These are phyloP conservation scores for Cicer cuneatum DNA, from an alignment of 306 rosid species.

Conservation along the genomic window DNA sequence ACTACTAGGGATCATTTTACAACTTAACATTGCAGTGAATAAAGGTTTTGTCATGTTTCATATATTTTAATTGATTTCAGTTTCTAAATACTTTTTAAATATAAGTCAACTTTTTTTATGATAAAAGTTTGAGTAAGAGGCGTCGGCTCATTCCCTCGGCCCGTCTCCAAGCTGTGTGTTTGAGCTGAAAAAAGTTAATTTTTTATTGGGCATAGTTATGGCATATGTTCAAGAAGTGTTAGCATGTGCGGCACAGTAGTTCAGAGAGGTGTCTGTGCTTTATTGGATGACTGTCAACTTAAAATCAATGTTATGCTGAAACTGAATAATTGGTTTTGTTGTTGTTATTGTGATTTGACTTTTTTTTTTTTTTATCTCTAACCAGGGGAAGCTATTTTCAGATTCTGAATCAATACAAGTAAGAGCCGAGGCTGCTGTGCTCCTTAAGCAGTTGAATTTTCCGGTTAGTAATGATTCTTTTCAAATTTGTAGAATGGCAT, in stretches of 20 bases:
- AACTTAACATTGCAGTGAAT: background rate
- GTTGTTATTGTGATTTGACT: constrained; percentile 40
- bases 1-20: background rate
- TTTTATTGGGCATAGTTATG: background rate
- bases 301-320: constrained; percentile 31
- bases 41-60: background rate
- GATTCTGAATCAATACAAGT: constrained; percentile 90
- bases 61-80: background rate
- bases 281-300: constrained; percentile 17
- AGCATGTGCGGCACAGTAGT: background rate
- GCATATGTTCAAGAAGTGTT: background rate
- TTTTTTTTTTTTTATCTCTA: constrained; percentile 44
- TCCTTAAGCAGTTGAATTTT: constrained; percentile 89
- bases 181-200: background rate
- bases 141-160: background rate
- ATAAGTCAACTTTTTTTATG: background rate
- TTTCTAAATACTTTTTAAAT: background rate
- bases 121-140: background rate
- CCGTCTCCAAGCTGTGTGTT: background rate
- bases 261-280: background rate
- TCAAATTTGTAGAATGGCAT: background rate
- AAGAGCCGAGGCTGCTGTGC: constrained; percentile 97
- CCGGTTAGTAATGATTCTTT: constrained; percentile 62
- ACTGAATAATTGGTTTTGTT: constrained; percentile 19
- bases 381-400: constrained; percentile 87